Evolutionary conservation across 2,329 filamentous ascomycete species (phyloP).

Genomic region (Alternaria ethzedia): DNA sequence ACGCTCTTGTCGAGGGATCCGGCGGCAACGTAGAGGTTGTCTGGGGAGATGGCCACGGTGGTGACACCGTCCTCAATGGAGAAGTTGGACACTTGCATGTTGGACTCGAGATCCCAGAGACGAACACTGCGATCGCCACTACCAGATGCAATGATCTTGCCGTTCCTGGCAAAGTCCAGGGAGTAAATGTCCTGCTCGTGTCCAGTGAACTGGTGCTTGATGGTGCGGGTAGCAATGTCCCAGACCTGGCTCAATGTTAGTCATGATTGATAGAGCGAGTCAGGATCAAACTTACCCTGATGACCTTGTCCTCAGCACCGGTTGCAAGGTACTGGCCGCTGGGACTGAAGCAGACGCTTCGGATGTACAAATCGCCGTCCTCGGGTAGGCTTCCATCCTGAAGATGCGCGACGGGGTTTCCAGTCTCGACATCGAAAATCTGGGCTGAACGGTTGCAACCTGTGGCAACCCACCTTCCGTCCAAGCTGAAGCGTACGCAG

Average conservation of each 20-base stretch:
- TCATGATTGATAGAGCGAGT: background rate
- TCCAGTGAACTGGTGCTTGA: constrained; percentile 92
- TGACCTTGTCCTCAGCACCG: constrained; percentile 96
- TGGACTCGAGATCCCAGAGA: constrained; percentile 92
- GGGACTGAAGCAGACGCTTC: constrained; percentile 98
- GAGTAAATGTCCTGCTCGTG: constrained; percentile 99
- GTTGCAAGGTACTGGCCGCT: constrained; percentile 94
- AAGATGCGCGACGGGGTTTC: constrained; percentile 85
- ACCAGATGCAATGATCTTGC: constrained; percentile 91
- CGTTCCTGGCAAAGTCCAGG: constrained; percentile 91
- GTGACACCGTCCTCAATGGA: constrained; percentile 97
- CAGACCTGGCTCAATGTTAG: constrained; percentile 69
- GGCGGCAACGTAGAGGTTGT: constrained; percentile 91
- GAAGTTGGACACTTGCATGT: constrained; percentile 80
- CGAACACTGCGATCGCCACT: constrained; percentile 94
- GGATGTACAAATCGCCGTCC: constrained; percentile 91
- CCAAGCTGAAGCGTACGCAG: constrained; percentile 94
- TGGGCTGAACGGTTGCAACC: constrained; percentile 99
- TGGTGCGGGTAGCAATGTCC: constrained; percentile 84
- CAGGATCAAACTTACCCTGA: constrained; percentile 70
- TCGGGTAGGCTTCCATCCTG: constrained; percentile 89
- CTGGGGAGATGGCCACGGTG: constrained; percentile 95
- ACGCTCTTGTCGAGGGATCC: constrained; percentile 98
- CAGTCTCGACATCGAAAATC: constrained; percentile 91
- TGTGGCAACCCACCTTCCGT: constrained; percentile 94